Base-by-base conservation (phyloP, 495 filamentous ascomycete genomes). In the Bathelium albidoporum region DNA sequence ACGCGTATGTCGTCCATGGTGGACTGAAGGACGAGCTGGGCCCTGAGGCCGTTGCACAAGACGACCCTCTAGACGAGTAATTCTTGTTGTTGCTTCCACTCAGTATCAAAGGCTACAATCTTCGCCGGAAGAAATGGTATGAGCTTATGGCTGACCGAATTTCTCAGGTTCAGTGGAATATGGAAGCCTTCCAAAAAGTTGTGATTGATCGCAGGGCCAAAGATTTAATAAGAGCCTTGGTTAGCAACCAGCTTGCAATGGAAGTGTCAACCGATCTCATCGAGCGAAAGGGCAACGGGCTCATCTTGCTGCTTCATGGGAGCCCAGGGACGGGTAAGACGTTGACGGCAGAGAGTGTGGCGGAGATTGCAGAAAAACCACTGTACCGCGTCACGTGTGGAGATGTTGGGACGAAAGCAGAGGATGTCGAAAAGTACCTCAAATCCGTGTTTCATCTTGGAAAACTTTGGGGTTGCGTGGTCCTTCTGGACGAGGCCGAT, bases 381-480 rank as follows among this genome's bases (percentile, higher is more conserved):
- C 71, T 86, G 0, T 83, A 82, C 63, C 72, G 75, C 18, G 77
- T 87, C 5, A 80, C 77, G 34, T 78, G 79, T 0, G 81, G 82
- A 0, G 83, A 86, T 59, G 72, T 86, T 0, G 82, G 83, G 1
- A 81, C 74, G 1, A 71, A 75, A 32, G 76, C 81, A 95, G 73
- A 76, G 72, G 7, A 85, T 91, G 65, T 80, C 95, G 18, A 85
- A 86, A 65, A 86, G 87, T 69, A 91, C 92, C 60, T 87, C 20
- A 74, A 76, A 60, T 69, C 72, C 1, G 78, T 85, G 41, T 80
- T 96, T 44, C 86, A 92, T 65, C 87, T 95, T 52, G 88, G 88
- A 22, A 89, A 92, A 70, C 84, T 83, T 1, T 94, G 91, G 90
- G 90, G 87, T 22, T 89, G 89, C 0, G 72, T 77, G 11, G 65